Percentiles rank a stretch among this genome's conserved stretches.
Evolutionary conservation across 1,284 basidiomycete genomes (phyloP).

Genomic region (Xanthoconium separans): DNA sequence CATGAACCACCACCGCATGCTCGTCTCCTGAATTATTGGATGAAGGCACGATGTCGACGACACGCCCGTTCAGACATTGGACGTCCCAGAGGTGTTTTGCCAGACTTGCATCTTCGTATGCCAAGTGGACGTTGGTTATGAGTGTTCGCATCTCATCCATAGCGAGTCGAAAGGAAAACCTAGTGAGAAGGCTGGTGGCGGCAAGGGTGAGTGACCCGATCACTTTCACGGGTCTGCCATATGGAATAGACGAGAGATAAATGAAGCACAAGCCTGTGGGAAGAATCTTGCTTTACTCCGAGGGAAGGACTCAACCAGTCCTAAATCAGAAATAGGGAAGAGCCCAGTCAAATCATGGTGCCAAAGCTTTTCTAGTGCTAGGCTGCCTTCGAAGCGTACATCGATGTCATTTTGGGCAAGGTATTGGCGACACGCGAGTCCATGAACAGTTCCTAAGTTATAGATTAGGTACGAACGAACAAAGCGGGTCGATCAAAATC

Average conservation of each 20-base stretch:
- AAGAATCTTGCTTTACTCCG: not conserved
- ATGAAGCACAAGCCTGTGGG: not conserved
- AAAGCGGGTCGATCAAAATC: not conserved
- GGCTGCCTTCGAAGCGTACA: conserved; percentile 42
- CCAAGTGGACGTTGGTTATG: conserved; percentile 18
- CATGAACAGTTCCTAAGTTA: conserved; percentile 41
- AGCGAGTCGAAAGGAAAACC: not conserved
- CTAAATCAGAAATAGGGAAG: too few relatives aligned
- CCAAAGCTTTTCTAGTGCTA: conserved; percentile 24
- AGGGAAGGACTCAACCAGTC: too few relatives aligned
- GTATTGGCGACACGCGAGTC: conserved; percentile 48
- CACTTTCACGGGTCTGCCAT: not conserved
- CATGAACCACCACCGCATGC: conserved; percentile 35
- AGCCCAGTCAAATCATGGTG: conserved; percentile 2
- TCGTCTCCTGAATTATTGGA: not conserved
- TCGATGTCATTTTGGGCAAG: conserved; percentile 40
- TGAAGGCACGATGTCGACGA: conserved; percentile 14
- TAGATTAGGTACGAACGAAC: conserved; percentile 1
- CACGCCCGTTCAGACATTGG: conserved; percentile 18
- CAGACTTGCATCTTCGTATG: conserved; percentile 16
- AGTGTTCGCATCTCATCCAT: conserved; percentile 6
- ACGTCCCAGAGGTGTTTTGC: conserved; percentile 19
- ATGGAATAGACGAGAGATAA: not conserved
- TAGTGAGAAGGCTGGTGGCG: not conserved
- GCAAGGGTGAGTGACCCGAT: not conserved